Base-by-base conservation (phyloP, 495 filamentous ascomycete species). In the Aspergillus coremiiformis region DNA sequence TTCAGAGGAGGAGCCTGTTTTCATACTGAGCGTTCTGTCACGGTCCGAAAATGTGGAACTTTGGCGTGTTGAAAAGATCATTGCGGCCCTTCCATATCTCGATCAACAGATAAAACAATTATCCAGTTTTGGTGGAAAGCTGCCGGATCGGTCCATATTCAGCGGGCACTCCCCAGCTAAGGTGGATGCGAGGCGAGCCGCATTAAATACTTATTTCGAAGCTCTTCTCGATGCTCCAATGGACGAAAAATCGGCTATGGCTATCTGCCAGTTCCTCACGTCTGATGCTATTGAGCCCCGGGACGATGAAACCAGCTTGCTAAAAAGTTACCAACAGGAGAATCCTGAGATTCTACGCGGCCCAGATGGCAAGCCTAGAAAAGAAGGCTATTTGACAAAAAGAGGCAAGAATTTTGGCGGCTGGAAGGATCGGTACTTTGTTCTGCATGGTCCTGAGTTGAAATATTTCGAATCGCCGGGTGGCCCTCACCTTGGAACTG, bases 351-450 rank as follows among this genome's bases (percentile, higher is more conserved):
- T 74, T 52, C 60, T 41, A 58, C 63, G 68, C 22, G 80, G 82
- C 0, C 74, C 81, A 8, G 79, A 86, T 54, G 83, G 81, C 3
- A 82, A 82, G 48, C 82, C 85, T 1, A 75, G 83, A 54, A 92
- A 91, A 61, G 90, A 84, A 62, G 93, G 93, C 14, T 97, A 96
- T 73, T 73, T 98, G 26, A 96, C 93, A 6, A 98, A 98, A 70
- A 77, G 86, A 50, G 93, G 93, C 22, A 98, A 98, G 73, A 96
- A 96, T 58, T 97, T 97, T 68, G 93, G 93, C 21, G 93, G 93
- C n/a, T 98, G 93, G 93, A 98, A 98, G 65, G 89, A 89, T 14
- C 79, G 93, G 49, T 97, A 87, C 64, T 98, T 98, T 59, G 78
- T 95, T 39, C 79, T 98, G 0, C 89, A 97, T 60, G 90, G 90